These are phyloP conservation scores for Platanthera zijinensis DNA, from an alignment of 106 monocot species.

Conservation along the genomic window DNA sequence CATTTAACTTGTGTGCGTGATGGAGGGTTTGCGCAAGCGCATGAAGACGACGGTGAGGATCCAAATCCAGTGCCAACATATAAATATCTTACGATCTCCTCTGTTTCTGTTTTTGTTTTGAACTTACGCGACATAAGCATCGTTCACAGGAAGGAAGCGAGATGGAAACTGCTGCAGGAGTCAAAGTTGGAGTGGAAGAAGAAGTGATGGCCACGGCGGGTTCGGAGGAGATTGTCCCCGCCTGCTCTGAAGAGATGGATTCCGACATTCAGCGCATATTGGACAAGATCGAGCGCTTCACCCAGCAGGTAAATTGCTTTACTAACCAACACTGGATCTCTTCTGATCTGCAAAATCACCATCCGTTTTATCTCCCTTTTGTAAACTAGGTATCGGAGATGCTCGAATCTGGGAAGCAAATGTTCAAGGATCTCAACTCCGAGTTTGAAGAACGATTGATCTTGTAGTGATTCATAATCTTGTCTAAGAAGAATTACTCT, in stretches of 20 bases:
- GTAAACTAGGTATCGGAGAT: constrained; percentile 10
- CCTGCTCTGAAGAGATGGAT: constrained; percentile 14
- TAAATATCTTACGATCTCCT: background rate
- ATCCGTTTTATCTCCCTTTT: background rate
- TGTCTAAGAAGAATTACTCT: background rate
- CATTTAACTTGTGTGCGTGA: background rate
- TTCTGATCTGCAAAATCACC: background rate
- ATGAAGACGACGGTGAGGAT: constrained; percentile 6
- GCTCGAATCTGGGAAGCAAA: constrained; percentile 19
- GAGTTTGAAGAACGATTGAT: constrained; percentile 28
- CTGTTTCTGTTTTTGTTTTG: background rate
- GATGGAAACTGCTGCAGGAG: background rate
- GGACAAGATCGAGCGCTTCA: constrained; percentile 21
- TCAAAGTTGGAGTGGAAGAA: background rate
- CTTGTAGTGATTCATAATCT: constrained; percentile 7
- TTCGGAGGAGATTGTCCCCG: constrained; percentile 5
- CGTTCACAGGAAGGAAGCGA: background rate
- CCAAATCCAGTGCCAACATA: background rate
- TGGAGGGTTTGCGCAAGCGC: constrained; percentile 12
- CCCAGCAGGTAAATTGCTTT: constrained; percentile 7
- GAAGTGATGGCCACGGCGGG: background rate
- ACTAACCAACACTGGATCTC: background rate
- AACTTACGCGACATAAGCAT: background rate
- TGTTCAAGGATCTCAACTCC: constrained; percentile 18
- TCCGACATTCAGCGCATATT: constrained; percentile 16